phyloP scores from a whole-genome alignment of 176 grass and related monocot genomes.

The Zizania latifolia region DNA sequence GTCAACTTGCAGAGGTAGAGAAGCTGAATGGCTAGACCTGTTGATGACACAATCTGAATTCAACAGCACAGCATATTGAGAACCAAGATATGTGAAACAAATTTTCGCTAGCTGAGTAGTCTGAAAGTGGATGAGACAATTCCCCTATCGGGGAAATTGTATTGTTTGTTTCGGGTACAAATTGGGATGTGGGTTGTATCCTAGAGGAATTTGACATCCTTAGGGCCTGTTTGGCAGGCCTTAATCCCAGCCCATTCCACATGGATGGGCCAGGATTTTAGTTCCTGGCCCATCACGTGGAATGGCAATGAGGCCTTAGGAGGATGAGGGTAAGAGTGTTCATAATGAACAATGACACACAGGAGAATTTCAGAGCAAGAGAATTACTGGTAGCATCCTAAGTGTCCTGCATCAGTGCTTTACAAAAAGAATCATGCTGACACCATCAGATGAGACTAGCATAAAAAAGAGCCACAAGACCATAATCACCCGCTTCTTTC shows the following conservation, averaged over 20 bases:
- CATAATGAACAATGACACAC: neutral
- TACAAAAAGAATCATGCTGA: conserved; percentile 35
- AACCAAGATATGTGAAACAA: too few species aligned
- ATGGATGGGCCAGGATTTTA: too few species aligned
- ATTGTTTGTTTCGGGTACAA: neutral
- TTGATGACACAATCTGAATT: neutral
- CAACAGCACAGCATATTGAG: too few species aligned
- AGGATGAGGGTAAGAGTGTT: neutral
- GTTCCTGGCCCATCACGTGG: too few species aligned
- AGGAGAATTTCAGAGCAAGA: neutral
- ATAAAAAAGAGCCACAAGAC: neutral
- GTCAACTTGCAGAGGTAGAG: neutral
- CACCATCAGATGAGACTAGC: neutral
- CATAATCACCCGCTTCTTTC: neutral
- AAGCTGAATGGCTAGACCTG: neutral
- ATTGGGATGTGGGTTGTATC: neutral
- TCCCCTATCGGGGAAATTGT: neutral
- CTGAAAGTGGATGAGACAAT: neutral
- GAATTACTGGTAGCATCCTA: conserved; percentile 20
- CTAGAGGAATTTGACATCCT: neutral
- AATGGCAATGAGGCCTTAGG: too few species aligned
- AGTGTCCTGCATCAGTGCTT: conserved; percentile 9
- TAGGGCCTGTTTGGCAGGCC: too few species aligned
- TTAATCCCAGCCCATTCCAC: too few species aligned
- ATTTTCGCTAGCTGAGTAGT: neutral